These are phyloP conservation scores for Cladosporium sp. DNA, from an alignment of 2,329 filamentous ascomycete species.

Conservation along the genomic window DNA sequence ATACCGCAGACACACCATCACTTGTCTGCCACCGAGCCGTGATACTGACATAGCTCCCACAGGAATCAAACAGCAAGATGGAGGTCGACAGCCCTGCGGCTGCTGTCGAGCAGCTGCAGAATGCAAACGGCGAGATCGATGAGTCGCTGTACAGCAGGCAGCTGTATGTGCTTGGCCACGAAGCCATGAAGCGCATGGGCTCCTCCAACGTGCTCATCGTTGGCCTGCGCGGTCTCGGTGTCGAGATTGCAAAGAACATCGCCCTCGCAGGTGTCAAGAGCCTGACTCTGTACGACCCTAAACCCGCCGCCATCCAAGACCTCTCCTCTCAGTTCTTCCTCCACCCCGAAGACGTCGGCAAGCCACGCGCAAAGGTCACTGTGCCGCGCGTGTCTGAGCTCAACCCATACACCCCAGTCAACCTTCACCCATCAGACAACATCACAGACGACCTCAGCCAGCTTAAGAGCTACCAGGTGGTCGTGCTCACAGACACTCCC, in stretches of 20 bases:
- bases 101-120: conserved; percentile 60
- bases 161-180: conserved; percentile 71
- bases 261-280: conserved; percentile 98
- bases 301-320: conserved; percentile 78
- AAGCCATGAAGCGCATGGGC: conserved; percentile 98
- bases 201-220: conserved; percentile 91
- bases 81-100: conserved; percentile 61
- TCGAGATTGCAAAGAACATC: conserved; percentile 98
- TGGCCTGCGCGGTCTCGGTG: conserved; percentile 89
- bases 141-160: conserved; percentile 68
- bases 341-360: conserved; percentile 81
- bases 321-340: conserved; percentile 98
- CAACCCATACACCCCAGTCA: conserved; percentile 92
- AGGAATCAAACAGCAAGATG: conserved; percentile 53
- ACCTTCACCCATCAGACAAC: conserved; percentile 64
- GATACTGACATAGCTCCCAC: conserved; percentile 4
- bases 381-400: conserved; percentile 89
- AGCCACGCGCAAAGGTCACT: conserved; percentile 83
- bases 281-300: conserved; percentile 87
- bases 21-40: too few species aligned
- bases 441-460: conserved; percentile 75
- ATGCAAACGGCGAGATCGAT: conserved; percentile 60
- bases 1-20: neutral
- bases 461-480: conserved; percentile 87
- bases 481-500: conserved; percentile 84